Percentiles rank a stretch among this genome's conserved stretches.
Evolutionary conservation across 352 stramenopile genomes (phyloP).

Genomic region (Thraustochytrium striatum): DNA sequence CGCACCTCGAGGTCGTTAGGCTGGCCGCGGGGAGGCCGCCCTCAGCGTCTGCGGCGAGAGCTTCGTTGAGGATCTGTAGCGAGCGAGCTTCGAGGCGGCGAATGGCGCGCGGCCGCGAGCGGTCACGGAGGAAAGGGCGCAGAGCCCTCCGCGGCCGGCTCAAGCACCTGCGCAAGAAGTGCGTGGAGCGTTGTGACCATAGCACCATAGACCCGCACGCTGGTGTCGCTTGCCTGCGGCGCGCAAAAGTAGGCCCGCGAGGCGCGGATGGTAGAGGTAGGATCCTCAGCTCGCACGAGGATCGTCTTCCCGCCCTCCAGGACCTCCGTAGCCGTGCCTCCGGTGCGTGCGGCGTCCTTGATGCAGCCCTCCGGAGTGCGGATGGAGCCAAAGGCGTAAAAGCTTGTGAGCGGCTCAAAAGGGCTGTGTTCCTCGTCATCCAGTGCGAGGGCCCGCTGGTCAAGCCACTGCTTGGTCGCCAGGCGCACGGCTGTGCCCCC

Average conservation of each 20-base stretch:
- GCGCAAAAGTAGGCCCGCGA: constrained; percentile 5
- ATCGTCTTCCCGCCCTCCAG: background rate
- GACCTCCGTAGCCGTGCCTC: background rate
- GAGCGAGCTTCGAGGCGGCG: background rate
- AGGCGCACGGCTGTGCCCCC: background rate
- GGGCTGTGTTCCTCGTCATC: background rate
- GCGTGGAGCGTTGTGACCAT: background rate
- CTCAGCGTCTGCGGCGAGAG: background rate
- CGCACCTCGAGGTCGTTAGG: background rate
- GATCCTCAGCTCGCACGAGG: constrained; percentile 3
- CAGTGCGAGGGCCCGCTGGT: background rate
- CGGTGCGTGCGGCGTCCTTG: background rate
- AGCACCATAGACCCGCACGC: background rate
- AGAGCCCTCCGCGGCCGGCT: background rate
- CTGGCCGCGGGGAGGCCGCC: background rate
- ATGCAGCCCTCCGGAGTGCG: background rate
- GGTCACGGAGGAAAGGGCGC: background rate
- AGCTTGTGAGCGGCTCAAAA: constrained; percentile 19
- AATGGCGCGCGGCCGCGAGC: background rate
- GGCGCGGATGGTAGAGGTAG: background rate
- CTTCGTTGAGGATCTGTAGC: background rate
- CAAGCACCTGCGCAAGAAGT: background rate
- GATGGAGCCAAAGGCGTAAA: constrained; percentile 37
- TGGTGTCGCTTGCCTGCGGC: background rate
- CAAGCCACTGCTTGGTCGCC: background rate